Conservation (phyloP, 495 filamentous ascomycete species). For the Penicillium paxilli region DNA sequence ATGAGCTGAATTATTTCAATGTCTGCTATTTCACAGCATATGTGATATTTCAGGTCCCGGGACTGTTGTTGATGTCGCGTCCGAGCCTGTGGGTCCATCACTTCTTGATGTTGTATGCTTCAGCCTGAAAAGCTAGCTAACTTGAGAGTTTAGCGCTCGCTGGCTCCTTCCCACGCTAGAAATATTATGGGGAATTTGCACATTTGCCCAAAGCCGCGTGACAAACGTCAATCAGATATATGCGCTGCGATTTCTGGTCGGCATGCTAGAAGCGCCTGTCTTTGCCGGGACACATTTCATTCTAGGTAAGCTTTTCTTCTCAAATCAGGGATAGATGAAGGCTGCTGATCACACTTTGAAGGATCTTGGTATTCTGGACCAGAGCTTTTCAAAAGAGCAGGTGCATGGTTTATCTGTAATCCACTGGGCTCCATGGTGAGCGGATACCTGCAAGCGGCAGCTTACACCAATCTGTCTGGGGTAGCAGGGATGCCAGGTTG, state of each 20-base stretch:
- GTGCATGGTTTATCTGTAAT: slow-evolving; percentile 40
- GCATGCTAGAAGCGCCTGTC: slow-evolving; percentile 41
- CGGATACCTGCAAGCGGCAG: slow-evolving; percentile 45
- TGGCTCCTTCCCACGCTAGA: slow-evolving; percentile 37
- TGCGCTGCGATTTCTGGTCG: slow-evolving; percentile 56
- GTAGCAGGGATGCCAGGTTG: slow-evolving; percentile 47
- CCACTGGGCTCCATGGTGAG: slow-evolving; percentile 37
- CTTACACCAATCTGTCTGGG: slow-evolving; percentile 46
- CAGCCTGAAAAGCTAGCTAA: neutral
- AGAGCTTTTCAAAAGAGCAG: slow-evolving; percentile 39
- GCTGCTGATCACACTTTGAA: slow-evolving; percentile 2
- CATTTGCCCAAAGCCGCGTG: slow-evolving; percentile 38
- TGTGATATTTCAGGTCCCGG: slow-evolving; percentile 40
- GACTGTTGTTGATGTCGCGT: slow-evolving; percentile 35
- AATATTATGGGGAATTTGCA: slow-evolving; percentile 28
- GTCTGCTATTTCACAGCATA: slow-evolving; percentile 40
- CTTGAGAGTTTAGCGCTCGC: slow-evolving; percentile 25
- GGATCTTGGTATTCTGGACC: slow-evolving; percentile 42
- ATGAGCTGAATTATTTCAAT: slow-evolving; percentile 49
- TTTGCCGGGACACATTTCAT: slow-evolving; percentile 46
- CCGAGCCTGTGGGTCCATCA: slow-evolving; percentile 27
- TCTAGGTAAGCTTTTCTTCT: slow-evolving; percentile 20
- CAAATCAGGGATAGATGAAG: neutral
- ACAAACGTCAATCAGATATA: slow-evolving; percentile 40
- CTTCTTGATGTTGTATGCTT: neutral